Percentiles rank a stretch among this genome's conserved stretches.
Evolutionary conservation across 139 green algal genomes (phyloP).

Genomic region (Raphidocelis subcapitata): DNA sequence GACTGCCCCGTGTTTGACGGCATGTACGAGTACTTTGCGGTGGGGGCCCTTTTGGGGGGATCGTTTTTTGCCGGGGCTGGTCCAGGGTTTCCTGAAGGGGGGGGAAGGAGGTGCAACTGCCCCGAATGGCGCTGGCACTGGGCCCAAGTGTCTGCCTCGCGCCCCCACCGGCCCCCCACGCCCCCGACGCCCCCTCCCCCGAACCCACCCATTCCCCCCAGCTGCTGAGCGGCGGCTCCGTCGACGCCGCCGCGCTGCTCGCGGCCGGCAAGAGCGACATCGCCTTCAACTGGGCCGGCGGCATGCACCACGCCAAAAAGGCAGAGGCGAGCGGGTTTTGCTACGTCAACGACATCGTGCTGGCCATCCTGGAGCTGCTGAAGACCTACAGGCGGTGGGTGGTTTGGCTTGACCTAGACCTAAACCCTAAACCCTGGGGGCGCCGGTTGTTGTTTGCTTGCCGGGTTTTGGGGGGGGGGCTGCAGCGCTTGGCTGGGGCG

Average conservation of each 20-base stretch:
- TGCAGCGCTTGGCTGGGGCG: too few species aligned
- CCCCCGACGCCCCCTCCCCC: too few species aligned
- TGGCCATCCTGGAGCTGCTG: slow-evolving; percentile 95
- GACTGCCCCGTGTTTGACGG: slow-evolving; percentile 98
- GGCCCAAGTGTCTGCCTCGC: too few species aligned
- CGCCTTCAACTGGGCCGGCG: slow-evolving; percentile 96
- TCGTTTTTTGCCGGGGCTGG: neutral
- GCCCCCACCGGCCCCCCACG: too few species aligned
- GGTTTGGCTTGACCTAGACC: too few species aligned
- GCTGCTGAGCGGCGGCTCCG: slow-evolving; percentile 83
- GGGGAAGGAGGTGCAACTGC: too few species aligned
- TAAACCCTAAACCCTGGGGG: too few species aligned
- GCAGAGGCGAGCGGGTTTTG: slow-evolving; percentile 90
- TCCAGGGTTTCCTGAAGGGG: too few species aligned
- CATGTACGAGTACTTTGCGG: slow-evolving; percentile 88
- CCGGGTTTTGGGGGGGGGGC: too few species aligned
- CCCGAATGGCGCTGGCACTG: too few species aligned
- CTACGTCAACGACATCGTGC: slow-evolving; percentile 99
- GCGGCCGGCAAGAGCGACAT: slow-evolving; percentile 81
- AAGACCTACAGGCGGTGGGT: slow-evolving; percentile 63
- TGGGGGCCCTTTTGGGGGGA: neutral
- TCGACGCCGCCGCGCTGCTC: slow-evolving; percentile 88
- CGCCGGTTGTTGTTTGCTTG: too few species aligned
- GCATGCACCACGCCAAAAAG: slow-evolving; percentile 97
- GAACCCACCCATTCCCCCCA: too few species aligned